A percentile compares a stretch with the other conserved stretches of the same genome.
Conservation (phyloP, 805 yeast species). For the Zygosaccharomyces rouxii region DNA sequence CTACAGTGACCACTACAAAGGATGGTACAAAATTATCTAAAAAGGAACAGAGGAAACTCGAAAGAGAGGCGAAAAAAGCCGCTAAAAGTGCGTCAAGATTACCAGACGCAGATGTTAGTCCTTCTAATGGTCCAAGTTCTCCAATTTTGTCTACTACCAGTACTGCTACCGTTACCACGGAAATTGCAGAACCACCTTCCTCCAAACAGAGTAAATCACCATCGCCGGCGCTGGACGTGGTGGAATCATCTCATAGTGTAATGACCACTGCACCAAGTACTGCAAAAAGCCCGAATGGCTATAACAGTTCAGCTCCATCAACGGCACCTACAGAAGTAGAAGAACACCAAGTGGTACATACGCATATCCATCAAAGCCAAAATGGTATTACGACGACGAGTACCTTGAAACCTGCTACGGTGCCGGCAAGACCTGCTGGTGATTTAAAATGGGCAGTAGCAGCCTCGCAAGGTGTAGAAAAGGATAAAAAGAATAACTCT, state of each 20-base stretch:
- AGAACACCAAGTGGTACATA: conserved; percentile 20
- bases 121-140: conserved; percentile 4
- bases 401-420: conserved; percentile 47
- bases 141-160: conserved; percentile 7
- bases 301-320: conserved; percentile 8
- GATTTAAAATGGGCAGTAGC: conserved; percentile 55
- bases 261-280: conserved; percentile 17
- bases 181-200: conserved; percentile 10
- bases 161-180: conserved; percentile 8
- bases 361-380: conserved; percentile 32
- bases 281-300: conserved; percentile 17
- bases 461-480: conserved; percentile 39
- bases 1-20: conserved; percentile 7
- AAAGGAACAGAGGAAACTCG: conserved; percentile 34
- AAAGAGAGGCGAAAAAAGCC: conserved; percentile 36
- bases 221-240: conserved; percentile 17
- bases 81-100: conserved; percentile 33
- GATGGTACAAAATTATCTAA: conserved; percentile 30
- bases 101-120: conserved; percentile 6
- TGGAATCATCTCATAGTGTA: conserved; percentile 8
- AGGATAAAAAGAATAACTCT: conserved; percentile 19
- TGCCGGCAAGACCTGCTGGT: conserved; percentile 51
- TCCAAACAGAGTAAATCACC: conserved; percentile 15
- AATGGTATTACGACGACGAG: conserved; percentile 33
- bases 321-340: conserved; percentile 5